Conservation (phyloP, 2,329 filamentous ascomycete genomes). For the Fusarium stilboides region DNA sequence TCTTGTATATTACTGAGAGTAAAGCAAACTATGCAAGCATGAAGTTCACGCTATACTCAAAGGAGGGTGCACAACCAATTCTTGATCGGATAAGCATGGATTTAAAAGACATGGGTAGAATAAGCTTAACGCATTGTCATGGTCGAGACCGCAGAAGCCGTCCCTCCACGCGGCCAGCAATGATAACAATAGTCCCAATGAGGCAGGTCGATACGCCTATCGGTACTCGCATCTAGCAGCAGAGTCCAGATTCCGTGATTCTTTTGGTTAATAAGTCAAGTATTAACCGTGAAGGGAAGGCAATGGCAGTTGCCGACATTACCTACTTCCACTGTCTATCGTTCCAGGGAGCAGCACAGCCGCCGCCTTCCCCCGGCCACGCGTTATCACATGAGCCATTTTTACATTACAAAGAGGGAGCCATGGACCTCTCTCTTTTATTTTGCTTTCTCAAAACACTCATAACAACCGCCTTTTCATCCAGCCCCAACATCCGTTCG, state of each 20-base stretch:
- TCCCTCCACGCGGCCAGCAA: neutral
- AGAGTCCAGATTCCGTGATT: neutral
- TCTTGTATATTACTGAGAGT: too few relatives aligned
- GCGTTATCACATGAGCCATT: neutral
- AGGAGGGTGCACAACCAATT: too few relatives aligned
- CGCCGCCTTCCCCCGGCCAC: neutral
- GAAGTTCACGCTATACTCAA: neutral
- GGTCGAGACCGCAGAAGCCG: neutral
- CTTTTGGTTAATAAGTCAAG: neutral
- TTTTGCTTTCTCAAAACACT: neutral
- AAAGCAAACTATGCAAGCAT: too few relatives aligned
- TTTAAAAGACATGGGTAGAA: too few relatives aligned
- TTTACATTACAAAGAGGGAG: conserved; percentile 2
- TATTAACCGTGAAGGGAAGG: neutral
- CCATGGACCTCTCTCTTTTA: neutral
- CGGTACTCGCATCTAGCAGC: too few relatives aligned
- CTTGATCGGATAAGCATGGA: too few relatives aligned
- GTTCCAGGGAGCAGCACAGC: neutral
- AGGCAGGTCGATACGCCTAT: neutral
- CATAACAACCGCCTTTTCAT: neutral
- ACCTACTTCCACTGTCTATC: neutral
- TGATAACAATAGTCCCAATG: conserved; percentile 1
- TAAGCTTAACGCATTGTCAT: neutral
- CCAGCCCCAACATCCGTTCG: neutral
- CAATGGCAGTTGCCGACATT: neutral